Percentiles rank a stretch among this genome's conserved stretches.
These are phyloP conservation scores for Globisporangium uncinulatum DNA, from an alignment of 352 stramenopile species.

Conservation along the genomic window DNA sequence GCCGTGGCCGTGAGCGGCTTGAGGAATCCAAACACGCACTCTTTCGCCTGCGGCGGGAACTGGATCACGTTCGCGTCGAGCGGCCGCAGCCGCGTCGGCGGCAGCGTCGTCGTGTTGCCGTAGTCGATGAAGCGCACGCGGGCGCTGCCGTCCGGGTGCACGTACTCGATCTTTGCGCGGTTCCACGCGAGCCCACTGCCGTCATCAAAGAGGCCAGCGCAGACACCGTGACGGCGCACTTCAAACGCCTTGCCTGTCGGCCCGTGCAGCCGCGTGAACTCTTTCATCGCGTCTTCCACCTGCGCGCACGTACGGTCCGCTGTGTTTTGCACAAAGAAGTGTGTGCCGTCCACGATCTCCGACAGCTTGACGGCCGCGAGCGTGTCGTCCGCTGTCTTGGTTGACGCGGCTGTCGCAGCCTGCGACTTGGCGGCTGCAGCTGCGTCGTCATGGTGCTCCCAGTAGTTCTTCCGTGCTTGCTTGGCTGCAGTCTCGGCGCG, in stretches of 20 bases:
- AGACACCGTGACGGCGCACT: slow-evolving; percentile 85
- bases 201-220: slow-evolving; percentile 95
- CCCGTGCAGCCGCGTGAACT: slow-evolving; percentile 88
- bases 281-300: slow-evolving; percentile 93
- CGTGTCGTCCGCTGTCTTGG: slow-evolving; percentile 60
- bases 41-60: slow-evolving; percentile 88
- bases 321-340: slow-evolving; percentile 93
- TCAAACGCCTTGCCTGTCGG: slow-evolving; percentile 88
- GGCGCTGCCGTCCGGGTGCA: slow-evolving; percentile 50
- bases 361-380: slow-evolving; percentile 85
- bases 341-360: slow-evolving; percentile 91
- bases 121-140: slow-evolving; percentile 95
- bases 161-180: slow-evolving; percentile 87
- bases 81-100: slow-evolving; percentile 81
- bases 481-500: slow-evolving; percentile 87
- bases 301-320: slow-evolving; percentile 81
- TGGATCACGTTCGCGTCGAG: slow-evolving; percentile 86
- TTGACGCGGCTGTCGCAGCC: slow-evolving; percentile 16
- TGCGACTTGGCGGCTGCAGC: slow-evolving; percentile 42
- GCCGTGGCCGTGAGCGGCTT: slow-evolving; percentile 79
- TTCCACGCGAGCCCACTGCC: slow-evolving; percentile 92
- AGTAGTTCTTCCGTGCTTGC: slow-evolving; percentile 92
- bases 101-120: slow-evolving; percentile 89
- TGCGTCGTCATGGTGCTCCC: slow-evolving; percentile 81
- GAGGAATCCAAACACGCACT: slow-evolving; percentile 82